A percentile compares a stretch with the other conserved stretches of the same genome.
Conservation (phyloP, 441 rosid species). For the Bocquillonia castaneifolia region DNA sequence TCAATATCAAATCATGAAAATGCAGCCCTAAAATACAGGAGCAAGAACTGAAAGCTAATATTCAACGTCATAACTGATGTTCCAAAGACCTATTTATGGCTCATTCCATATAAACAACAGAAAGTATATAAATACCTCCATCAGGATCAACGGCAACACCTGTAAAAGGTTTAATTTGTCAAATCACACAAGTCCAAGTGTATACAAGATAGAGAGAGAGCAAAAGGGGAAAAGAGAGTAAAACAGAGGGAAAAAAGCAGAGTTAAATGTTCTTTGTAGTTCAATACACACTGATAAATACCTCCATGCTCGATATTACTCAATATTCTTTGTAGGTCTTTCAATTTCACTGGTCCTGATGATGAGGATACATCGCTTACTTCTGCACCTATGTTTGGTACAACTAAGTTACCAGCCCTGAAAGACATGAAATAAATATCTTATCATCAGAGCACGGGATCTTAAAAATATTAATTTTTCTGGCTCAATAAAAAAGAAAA, state of each 20-base stretch:
- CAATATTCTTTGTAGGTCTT: slow-evolving; percentile 85
- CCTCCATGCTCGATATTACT: slow-evolving; percentile 73
- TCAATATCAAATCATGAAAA: not conserved
- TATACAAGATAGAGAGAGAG: slow-evolving; percentile 2
- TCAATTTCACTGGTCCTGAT: slow-evolving; percentile 78
- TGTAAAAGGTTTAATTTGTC: slow-evolving; percentile 33
- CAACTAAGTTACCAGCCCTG: slow-evolving; percentile 80
- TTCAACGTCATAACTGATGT: not conserved
- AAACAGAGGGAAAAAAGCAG: slow-evolving; percentile 3
- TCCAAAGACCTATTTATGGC: not conserved
- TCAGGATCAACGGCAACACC: slow-evolving; percentile 62
- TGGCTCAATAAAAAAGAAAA: not conserved
- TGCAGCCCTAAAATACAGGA: not conserved
- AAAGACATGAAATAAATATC: slow-evolving; percentile 15
- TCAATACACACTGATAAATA: slow-evolving; percentile 24
- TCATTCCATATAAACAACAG: slow-evolving; percentile 3
- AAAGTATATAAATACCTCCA: slow-evolving; percentile 48
- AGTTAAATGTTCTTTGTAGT: not conserved
- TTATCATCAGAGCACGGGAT: slow-evolving; percentile 10
- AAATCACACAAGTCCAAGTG: slow-evolving; percentile 28
- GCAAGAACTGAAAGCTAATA: not conserved
- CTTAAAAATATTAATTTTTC: not conserved
- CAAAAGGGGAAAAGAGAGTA: not conserved
- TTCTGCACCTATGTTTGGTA: slow-evolving; percentile 61
- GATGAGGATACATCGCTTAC: slow-evolving; percentile 72